Evolutionary conservation across 2,329 filamentous ascomycete species (phyloP), one percentile per base, ranked within the genome.

Genomic region (Leptographium galeiforme): DNA sequence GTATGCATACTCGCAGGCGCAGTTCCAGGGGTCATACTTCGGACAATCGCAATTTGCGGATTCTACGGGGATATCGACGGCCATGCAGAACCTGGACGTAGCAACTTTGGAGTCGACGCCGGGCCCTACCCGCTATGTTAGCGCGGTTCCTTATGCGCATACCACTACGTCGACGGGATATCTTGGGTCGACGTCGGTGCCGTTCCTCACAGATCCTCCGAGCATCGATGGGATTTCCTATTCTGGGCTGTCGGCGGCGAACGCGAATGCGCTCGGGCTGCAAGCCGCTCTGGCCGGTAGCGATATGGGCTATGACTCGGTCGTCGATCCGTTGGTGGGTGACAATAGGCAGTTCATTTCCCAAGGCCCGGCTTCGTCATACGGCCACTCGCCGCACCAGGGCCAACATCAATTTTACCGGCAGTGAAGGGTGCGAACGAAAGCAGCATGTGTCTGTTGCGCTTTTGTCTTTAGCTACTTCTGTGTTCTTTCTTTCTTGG

Each of bases 301-400:
- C 11, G 61, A 62, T 43, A 59, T 70, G 44, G 54, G 56, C n/a
- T 72, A 69, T 51, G 63, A 64, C 32, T 59, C 59, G 44, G 57
- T 67, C 52, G 58, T 65, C 32, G 62, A 66, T 48, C 61, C 63
- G 36, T 57, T 60, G 36, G 62, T 63, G 50, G 61, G 63, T 25
- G 25, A 59, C 61, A 30, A 58, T 49, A 58, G 67, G 19, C 68
- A 68, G 36, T 74, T 66, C 53, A 66, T 65, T 25, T 66, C 66
- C 18, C 67, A 68, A 39, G 70, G 71, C 8, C 72, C 70, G 2
- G 65, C 66, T 13, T 72, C 72, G 38, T 70, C 72, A 0, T 74
- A 68, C 55, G 60, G 62, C 2, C 69, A 66, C 45, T 73, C 72
- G 11, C 71, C 72, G 6, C 64, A 70, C 45, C 67, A 63, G 54